These are phyloP conservation scores for Boletus tomentosulus DNA, from an alignment of 768 basidiomycete genomes.

Conservation along the genomic window DNA sequence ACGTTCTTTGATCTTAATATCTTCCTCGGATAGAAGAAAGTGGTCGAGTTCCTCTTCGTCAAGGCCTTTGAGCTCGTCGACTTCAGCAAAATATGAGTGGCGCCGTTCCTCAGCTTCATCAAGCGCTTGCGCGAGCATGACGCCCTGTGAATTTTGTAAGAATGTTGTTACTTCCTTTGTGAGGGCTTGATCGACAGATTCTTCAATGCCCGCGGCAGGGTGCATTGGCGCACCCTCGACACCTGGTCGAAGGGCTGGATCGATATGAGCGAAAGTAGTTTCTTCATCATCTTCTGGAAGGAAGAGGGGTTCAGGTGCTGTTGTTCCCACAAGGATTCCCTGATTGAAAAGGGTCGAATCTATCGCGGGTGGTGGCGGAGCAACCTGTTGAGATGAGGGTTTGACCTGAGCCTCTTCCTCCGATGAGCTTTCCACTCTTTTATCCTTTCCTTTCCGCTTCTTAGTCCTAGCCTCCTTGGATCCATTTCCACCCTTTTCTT, in stretches of 20 bases:
- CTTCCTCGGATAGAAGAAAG: slow-evolving; percentile 73
- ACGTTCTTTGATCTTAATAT: slow-evolving; percentile 81
- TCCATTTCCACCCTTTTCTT: slow-evolving; percentile 36
- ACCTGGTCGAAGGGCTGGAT: slow-evolving; percentile 47
- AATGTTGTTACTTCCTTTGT: slow-evolving; percentile 68
- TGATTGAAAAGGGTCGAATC: slow-evolving; percentile 60
- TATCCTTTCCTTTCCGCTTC: slow-evolving; percentile 36
- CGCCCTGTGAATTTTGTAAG: slow-evolving; percentile 57
- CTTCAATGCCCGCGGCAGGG: slow-evolving; percentile 45
- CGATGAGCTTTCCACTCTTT: slow-evolving; percentile 38
- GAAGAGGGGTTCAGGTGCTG: slow-evolving; percentile 37
- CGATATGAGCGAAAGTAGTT: slow-evolving; percentile 43
- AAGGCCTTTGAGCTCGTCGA: slow-evolving; percentile 68
- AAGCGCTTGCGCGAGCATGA: slow-evolving; percentile 56
- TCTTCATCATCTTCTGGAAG: slow-evolving; percentile 44
- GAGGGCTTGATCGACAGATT: slow-evolving; percentile 57
- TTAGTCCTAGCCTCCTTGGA: slow-evolving; percentile 24
- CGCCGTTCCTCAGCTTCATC: slow-evolving; percentile 65
- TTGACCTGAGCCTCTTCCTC: slow-evolving; percentile 24
- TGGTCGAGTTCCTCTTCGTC: slow-evolving; percentile 88
- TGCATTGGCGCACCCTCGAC: slow-evolving; percentile 12
- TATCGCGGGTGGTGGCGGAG: slow-evolving; percentile 32
- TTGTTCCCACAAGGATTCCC: slow-evolving; percentile 62
- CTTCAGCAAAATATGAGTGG: slow-evolving; percentile 43
- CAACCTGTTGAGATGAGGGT: slow-evolving; percentile 12